These are phyloP conservation scores for Candida incommunis DNA, from an alignment of 805 yeast genomes.

Conservation along the genomic window DNA sequence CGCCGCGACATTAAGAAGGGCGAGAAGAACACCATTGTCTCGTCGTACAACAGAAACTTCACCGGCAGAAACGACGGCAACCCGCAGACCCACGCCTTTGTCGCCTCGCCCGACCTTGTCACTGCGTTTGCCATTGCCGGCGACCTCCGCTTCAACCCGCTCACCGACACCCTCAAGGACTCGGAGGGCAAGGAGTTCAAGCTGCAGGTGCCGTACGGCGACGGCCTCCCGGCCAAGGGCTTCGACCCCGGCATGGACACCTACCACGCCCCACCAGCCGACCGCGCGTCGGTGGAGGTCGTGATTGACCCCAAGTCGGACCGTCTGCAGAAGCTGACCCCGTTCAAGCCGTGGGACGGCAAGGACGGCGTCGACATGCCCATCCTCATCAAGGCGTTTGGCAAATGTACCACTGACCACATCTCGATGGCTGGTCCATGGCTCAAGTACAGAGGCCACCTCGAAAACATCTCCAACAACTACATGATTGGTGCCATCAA, in stretches of 20 bases:
- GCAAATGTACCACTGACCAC: constrained; percentile 99
- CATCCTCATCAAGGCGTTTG: constrained; percentile 88
- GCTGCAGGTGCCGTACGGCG: constrained; percentile 78
- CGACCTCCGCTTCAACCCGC: constrained; percentile 91
- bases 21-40: constrained; percentile 91
- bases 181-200: constrained; percentile 82
- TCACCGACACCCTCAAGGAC: constrained; percentile 79
- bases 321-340: constrained; percentile 88
- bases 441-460: constrained; percentile 99
- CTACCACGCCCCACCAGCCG: constrained; percentile 92
- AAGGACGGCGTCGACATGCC: constrained; percentile 82
- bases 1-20: constrained; percentile 85
- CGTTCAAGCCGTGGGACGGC: constrained; percentile 95
- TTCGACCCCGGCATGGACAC: constrained; percentile 91
- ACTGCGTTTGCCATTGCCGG: constrained; percentile 95
- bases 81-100: constrained; percentile 93
- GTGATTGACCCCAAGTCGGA: constrained; percentile 79
- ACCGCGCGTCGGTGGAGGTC: constrained; percentile 62
- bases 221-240: constrained; percentile 79
- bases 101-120: constrained; percentile 92
- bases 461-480: constrained; percentile 96
- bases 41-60: constrained; percentile 97
- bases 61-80: constrained; percentile 97
- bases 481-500: constrained; percentile 99
- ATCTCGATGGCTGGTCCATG: constrained; percentile 99